Conservation (phyloP, 176 grass and related monocot species). For the Panicum miliaceum region DNA sequence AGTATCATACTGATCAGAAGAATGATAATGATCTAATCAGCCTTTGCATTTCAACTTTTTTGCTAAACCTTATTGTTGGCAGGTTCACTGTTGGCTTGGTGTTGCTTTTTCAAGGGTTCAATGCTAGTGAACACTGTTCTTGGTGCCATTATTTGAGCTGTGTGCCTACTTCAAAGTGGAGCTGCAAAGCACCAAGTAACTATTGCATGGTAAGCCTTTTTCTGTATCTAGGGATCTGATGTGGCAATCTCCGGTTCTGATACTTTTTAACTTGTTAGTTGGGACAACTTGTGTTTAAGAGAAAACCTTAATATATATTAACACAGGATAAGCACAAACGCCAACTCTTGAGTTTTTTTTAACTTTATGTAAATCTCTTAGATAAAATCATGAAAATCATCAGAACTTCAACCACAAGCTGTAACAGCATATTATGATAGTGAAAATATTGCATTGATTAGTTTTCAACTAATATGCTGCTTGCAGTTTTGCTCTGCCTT, state of each 20-base stretch:
- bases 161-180: conserved; percentile 88
- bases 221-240: neutral
- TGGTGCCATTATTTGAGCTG: conserved; percentile 98
- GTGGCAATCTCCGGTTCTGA: too few species aligned
- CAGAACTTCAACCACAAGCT: neutral
- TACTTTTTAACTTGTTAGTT: conserved; percentile 11
- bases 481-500: neutral
- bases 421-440: conserved; percentile 7
- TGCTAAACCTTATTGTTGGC: conserved; percentile 46
- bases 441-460: conserved; percentile 18
- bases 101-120: conserved; percentile 60
- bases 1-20: conserved; percentile 35
- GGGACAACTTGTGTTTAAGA: conserved; percentile 15
- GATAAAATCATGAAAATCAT: neutral
- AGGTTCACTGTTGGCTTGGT: conserved; percentile 76
- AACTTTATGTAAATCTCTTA: neutral
- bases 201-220: conserved; percentile 60
- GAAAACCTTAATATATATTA: conserved; percentile 12
- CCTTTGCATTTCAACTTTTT: conserved; percentile 19
- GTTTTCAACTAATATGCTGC: conserved; percentile 2
- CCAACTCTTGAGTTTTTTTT: neutral
- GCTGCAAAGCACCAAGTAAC: conserved; percentile 57
- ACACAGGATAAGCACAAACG: neutral
- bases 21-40: conserved; percentile 7
- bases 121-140: conserved; percentile 72